Evolutionary conservation across 768 basidiomycete genomes (phyloP), one percentile per base, ranked within the genome.

Genomic region (Roridomyces roridus): DNA sequence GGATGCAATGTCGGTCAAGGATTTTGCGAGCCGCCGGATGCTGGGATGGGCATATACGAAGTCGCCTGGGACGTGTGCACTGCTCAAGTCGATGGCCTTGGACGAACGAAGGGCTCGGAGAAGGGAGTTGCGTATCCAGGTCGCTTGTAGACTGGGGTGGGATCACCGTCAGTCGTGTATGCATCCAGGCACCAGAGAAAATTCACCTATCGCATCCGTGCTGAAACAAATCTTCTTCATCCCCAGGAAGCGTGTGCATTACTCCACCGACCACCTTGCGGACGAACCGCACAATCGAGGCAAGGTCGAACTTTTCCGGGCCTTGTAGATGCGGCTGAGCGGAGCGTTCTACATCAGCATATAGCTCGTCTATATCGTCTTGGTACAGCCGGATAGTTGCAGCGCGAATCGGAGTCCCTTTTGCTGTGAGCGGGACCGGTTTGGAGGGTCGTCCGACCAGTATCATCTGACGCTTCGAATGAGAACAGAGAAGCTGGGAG

Each of bases 121-220:
- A 20, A 75, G 39, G 10, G 64, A 66, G 51, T 73, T 74, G 26
- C 73, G 67, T 36, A 77, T 73, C 66, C 70, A 72, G 0, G 71
- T 71, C 2, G 71, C 72, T 52, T 76, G 73, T 40, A 77, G 52
- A 62, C 75, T 75, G 36, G 1, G 35, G 28, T n/a, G 36, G 5
- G 24, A 43, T 31, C 23, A 14, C 29, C 35, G n/a, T 42, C 40
- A 21, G n/a, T n/a, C n/a, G 20, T n/a, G 25, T 5, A 44, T 5
- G n/a, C 40, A 25, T 18, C 26, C 21, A 23, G 5, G 5, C 14
- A 9, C 34, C 17, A 10, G 31, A 24, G 46, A 37, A 17, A 23
- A 50, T 61, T 23, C 44, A 76, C 75, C 76, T 77, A 55, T 79
- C 76, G 46, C 77, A 76, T 3, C 79, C 78, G 37, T 69, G 49